Evolutionary conservation across 2,329 filamentous ascomycete genomes (phyloP), one percentile per base, ranked within the genome.

Genomic region (Fusarium torulosum): DNA sequence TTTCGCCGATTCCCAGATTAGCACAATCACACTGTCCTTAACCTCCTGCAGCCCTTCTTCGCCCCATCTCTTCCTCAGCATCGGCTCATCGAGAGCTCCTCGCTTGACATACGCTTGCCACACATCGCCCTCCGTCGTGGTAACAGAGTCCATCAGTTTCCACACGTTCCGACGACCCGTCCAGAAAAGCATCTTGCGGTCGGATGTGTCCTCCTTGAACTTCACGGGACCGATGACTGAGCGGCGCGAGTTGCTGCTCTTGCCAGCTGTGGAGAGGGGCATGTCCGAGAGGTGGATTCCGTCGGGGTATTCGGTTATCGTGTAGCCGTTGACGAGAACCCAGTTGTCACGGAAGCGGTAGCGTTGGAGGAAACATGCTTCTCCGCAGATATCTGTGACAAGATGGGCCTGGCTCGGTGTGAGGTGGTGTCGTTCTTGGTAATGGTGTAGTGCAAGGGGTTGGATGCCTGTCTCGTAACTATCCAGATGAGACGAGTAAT

Each of bases 31-130:
- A 41, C 69, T 72, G 45, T 74, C 71, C 23, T 53, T 62, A 13
- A 40, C 20, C 11, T 66, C 67, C 17, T 41, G 40, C 35, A n/a
- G 35, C 3, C 37, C 52, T n/a, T 46, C 38, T 29, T 62, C 56
- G 3, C 31, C 23, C 65, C 60, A 60, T 38, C 72, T 63, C 53
- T 71, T 74, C 21, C 51, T 66, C 29, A 63, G 51, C 4, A 47
- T 37, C 2, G 57, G 56, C 19, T 69, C 61, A 15, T 63, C 61
- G 8, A 59, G 54, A 3, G 54, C 59, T 6, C 66, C 72, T 10
- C 72, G 63, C 52, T 80, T 82, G 19, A 83, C 71, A 42, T 84
- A 85, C 0, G 80, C 81, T 75, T 84, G 82, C 81, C 81, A 81
- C 4, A 84, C 79, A 41, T 77, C 75, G 10, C 81, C 80, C 19